Evolutionary conservation across 768 basidiomycete species (phyloP).

Genomic region (Podaxis pistillaris): DNA sequence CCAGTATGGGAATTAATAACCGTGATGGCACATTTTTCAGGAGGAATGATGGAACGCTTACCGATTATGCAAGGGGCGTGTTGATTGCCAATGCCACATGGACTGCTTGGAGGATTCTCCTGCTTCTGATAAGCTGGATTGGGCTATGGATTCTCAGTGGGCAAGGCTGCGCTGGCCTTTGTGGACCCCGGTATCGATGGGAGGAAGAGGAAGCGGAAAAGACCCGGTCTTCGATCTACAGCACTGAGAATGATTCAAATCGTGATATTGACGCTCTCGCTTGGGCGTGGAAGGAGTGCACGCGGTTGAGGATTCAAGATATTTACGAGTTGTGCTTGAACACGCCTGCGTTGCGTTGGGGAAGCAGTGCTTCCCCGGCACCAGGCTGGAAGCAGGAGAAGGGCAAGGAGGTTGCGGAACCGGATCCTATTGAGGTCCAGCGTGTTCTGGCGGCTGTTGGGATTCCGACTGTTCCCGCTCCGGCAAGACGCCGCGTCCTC

Average conservation of each 20-base stretch:
- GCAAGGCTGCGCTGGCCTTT: slow-evolving; percentile 76
- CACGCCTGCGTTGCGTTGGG: slow-evolving; percentile 23
- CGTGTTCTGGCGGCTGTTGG: slow-evolving; percentile 59
- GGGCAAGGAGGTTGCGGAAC: slow-evolving; percentile 21
- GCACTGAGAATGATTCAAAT: slow-evolving; percentile 19
- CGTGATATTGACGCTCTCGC: slow-evolving; percentile 48
- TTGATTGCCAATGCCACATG: slow-evolving; percentile 79
- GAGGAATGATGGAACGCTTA: slow-evolving; percentile 59
- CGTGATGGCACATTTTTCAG: slow-evolving; percentile 80
- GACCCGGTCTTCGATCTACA: slow-evolving; percentile 15
- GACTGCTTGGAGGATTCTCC: slow-evolving; percentile 72
- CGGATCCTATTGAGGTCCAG: slow-evolving; percentile 34
- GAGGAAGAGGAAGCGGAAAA: slow-evolving; percentile 60
- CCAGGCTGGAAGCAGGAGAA: slow-evolving; percentile 23
- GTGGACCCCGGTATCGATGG: slow-evolving; percentile 82
- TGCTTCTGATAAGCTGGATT: slow-evolving; percentile 72
- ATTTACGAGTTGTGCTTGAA: slow-evolving; percentile 78
- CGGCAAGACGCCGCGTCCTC: slow-evolving; percentile 57
- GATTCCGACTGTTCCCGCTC: slow-evolving; percentile 47
- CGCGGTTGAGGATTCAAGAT: slow-evolving; percentile 69
- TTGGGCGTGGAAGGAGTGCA: slow-evolving; percentile 80
- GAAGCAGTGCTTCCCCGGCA: slow-evolving; percentile 13
- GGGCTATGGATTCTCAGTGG: slow-evolving; percentile 80
- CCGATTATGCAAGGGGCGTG: slow-evolving; percentile 75
- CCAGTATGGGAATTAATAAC: slow-evolving; percentile 30